Percentiles rank a stretch among this genome's conserved stretches.
These are phyloP conservation scores for Boletellus ananiceps DNA, from an alignment of 768 basidiomycete genomes.

Conservation along the genomic window DNA sequence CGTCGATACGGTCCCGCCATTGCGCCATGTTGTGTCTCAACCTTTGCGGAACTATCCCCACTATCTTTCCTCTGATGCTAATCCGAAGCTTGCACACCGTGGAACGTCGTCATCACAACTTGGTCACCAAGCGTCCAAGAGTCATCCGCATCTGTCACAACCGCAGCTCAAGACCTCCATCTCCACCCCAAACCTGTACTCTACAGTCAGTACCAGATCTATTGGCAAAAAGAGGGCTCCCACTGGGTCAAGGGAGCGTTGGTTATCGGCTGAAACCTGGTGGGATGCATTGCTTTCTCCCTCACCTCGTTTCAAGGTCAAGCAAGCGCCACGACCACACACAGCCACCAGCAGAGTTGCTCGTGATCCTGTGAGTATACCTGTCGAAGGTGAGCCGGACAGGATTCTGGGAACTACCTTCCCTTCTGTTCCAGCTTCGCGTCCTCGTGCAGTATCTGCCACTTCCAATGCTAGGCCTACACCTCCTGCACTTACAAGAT, in stretches of 20 bases:
- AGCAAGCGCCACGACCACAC: conserved; percentile 27
- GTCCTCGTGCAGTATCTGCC: conserved; percentile 22
- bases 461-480: background rate
- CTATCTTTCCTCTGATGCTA: background rate
- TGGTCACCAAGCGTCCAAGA: background rate
- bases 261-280: conserved; percentile 75
- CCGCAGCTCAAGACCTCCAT: conserved; percentile 46
- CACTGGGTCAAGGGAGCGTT: conserved; percentile 46
- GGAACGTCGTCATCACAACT: conserved; percentile 5
- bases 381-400: conserved; percentile 24
- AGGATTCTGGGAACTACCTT: conserved; percentile 3
- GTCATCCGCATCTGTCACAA: background rate
- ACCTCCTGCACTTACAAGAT: conserved; percentile 11
- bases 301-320: conserved; percentile 62
- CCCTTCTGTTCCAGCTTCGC: conserved; percentile 7
- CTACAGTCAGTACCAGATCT: conserved; percentile 9
- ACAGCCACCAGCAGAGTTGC: conserved; percentile 28
- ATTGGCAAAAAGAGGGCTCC: conserved; percentile 19
- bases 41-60: conserved; percentile 20
- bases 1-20: background rate
- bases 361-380: conserved; percentile 49
- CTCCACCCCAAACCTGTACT: conserved; percentile 60
- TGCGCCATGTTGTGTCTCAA: conserved; percentile 23
- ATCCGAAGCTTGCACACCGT: background rate
- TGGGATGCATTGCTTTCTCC: conserved; percentile 78